Percentiles rank a stretch among this genome's conserved stretches.
Evolutionary conservation across 148 eudicot genomes (phyloP).

Genomic region (Amaranthus hypochondriacus): DNA sequence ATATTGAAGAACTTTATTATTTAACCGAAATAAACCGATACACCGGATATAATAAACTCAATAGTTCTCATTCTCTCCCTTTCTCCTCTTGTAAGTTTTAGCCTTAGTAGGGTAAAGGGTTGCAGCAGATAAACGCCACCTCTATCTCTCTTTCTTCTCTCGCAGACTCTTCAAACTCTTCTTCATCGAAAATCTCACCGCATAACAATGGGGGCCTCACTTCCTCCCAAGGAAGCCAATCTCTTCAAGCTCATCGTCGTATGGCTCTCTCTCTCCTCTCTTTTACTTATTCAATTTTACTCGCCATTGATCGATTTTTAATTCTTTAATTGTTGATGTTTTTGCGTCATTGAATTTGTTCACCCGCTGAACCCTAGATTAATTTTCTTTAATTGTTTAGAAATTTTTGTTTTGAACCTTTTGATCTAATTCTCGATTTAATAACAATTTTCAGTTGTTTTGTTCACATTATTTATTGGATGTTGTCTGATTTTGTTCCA

Average conservation of each 20-base stretch:
- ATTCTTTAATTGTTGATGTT: background rate
- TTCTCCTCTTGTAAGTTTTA: background rate
- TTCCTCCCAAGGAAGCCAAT: slow-evolving; percentile 90
- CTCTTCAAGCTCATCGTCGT: slow-evolving; percentile 97
- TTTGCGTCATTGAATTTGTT: background rate
- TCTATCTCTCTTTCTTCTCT: slow-evolving; percentile 17
- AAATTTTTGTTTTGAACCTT: background rate
- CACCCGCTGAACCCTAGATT: slow-evolving; percentile 21
- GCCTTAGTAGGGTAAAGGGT: slow-evolving; percentile 42
- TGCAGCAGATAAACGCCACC: slow-evolving; percentile 89
- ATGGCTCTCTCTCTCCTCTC: slow-evolving; percentile 25
- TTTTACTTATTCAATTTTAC: background rate
- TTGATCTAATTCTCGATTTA: background rate
- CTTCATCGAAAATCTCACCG: slow-evolving; percentile 18
- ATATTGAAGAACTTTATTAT: too few relatives aligned
- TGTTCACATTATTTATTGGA: too few relatives aligned
- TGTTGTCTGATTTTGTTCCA: too few relatives aligned
- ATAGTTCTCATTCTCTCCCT: background rate
- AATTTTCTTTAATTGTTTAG: background rate
- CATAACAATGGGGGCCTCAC: slow-evolving; percentile 70
- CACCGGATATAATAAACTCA: too few relatives aligned
- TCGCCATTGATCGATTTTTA: slow-evolving; percentile 6
- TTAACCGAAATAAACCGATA: too few relatives aligned
- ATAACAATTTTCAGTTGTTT: too few relatives aligned
- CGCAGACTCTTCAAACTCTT: background rate